Evolutionary conservation across 345 rosid species (phyloP).

Genomic region (Pelargonium nanum): DNA sequence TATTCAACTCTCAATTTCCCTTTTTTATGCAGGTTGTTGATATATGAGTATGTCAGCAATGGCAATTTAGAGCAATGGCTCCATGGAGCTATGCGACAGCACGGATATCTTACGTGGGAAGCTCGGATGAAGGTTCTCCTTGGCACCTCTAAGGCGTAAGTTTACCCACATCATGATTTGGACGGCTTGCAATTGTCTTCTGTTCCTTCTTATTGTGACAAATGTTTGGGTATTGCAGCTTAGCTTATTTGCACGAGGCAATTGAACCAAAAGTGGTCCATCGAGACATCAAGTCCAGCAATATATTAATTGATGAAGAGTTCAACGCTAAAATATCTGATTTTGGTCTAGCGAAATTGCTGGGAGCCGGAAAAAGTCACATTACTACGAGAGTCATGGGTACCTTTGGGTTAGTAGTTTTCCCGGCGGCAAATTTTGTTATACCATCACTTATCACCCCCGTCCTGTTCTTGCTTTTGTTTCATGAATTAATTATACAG

Average conservation of each 20-base stretch:
- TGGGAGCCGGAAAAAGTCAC: slow-evolving; percentile 81
- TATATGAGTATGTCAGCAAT: slow-evolving; percentile 83
- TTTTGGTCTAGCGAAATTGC: slow-evolving; percentile 87
- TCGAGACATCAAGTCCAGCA: slow-evolving; percentile 94
- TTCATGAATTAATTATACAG: background rate
- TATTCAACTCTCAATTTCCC: background rate
- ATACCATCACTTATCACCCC: background rate
- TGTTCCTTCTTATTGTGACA: background rate
- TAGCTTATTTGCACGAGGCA: slow-evolving; percentile 92
- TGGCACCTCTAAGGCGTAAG: slow-evolving; percentile 96
- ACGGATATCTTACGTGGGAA: slow-evolving; percentile 86
- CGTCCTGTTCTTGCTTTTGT: background rate
- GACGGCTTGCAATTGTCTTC: slow-evolving; percentile 3
- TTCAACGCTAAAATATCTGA: slow-evolving; percentile 91
- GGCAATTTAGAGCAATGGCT: slow-evolving; percentile 98
- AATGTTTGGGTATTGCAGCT: slow-evolving; percentile 27
- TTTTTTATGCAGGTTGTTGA: slow-evolving; percentile 42
- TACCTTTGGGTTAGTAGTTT: slow-evolving; percentile 72
- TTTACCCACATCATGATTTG: background rate
- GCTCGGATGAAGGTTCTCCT: slow-evolving; percentile 75
- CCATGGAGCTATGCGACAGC: slow-evolving; percentile 66
- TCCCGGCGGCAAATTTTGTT: background rate
- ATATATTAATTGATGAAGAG: slow-evolving; percentile 70
- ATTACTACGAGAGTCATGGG: slow-evolving; percentile 97
- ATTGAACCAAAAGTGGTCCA: slow-evolving; percentile 98